A percentile compares a stretch with the other conserved stretches of the same genome.
Evolutionary conservation across 2,329 filamentous ascomycete genomes (phyloP).

Genomic region (Aspergillus floridensis): DNA sequence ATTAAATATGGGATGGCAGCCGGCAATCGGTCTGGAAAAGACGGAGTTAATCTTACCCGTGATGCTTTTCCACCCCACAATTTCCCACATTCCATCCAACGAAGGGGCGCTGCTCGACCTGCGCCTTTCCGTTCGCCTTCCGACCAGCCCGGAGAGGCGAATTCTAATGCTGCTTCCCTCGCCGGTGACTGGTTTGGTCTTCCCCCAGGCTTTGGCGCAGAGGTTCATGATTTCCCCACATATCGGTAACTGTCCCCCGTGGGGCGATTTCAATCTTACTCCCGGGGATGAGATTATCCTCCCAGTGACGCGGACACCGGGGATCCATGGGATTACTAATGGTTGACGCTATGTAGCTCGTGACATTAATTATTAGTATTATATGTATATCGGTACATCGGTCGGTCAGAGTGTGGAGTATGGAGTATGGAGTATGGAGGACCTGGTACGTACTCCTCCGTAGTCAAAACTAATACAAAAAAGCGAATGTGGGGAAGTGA

Average conservation of each 20-base stretch:
- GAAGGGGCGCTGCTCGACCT: not conserved
- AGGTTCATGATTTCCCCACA: slow-evolving; percentile 8
- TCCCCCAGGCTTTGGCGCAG: not conserved
- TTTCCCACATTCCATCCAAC: slow-evolving; percentile 14
- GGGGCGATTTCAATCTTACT: slow-evolving; percentile 9
- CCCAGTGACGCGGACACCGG: not conserved
- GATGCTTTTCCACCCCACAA: slow-evolving; percentile 12
- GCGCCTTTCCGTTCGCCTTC: not conserved
- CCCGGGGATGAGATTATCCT: slow-evolving; percentile 1
- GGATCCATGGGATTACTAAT: not conserved
- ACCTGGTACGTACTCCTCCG: too few relatives aligned
- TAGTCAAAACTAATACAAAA: not conserved
- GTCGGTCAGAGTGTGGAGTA: too few relatives aligned
- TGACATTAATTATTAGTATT: not conserved
- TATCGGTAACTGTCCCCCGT: slow-evolving; percentile 11
- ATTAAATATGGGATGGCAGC: slow-evolving; percentile 2
- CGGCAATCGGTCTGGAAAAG: not conserved
- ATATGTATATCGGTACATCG: not conserved
- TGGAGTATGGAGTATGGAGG: not conserved
- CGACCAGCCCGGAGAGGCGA: not conserved
- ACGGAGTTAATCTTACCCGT: slow-evolving; percentile 17
- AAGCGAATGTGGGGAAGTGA: not conserved
- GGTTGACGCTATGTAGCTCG: too few relatives aligned
- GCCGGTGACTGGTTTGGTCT: not conserved
- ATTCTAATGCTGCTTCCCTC: not conserved